Evolutionary conservation across 2,329 filamentous ascomycete genomes (phyloP).

Genomic region (Davidsoniella virescens): DNA sequence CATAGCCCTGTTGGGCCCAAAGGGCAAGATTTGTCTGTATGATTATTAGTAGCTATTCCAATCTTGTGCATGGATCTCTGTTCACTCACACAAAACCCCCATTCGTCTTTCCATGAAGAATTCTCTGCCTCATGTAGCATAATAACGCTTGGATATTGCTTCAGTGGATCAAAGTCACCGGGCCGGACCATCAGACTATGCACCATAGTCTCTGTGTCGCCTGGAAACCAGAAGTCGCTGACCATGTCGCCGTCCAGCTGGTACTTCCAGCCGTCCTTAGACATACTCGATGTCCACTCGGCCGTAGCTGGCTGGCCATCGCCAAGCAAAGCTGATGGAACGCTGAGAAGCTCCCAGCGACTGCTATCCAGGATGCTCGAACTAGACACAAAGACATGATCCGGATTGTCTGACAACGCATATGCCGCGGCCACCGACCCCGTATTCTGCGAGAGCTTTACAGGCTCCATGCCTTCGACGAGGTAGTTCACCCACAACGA

Average conservation of each 20-base stretch:
- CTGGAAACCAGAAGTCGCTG: slow-evolving; percentile 26
- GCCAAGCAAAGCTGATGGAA: slow-evolving; percentile 1
- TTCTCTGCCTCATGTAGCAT: slow-evolving; percentile 27
- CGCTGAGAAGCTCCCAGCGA: background rate
- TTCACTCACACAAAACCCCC: slow-evolving; percentile 27
- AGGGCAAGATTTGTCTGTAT: slow-evolving; percentile 34
- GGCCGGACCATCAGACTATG: slow-evolving; percentile 27
- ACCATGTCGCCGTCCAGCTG: slow-evolving; percentile 23
- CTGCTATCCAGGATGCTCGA: background rate
- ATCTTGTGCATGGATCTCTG: background rate
- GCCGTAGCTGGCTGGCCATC: background rate
- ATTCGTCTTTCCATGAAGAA: slow-evolving; percentile 34
- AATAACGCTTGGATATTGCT: slow-evolving; percentile 24
- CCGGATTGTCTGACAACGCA: background rate
- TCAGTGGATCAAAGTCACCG: slow-evolving; percentile 21
- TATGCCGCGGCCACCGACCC: background rate
- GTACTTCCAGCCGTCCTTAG: slow-evolving; percentile 18
- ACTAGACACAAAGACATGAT: background rate
- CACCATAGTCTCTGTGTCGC: slow-evolving; percentile 21
- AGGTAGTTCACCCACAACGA: background rate
- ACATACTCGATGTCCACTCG: background rate
- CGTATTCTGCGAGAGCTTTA: background rate
- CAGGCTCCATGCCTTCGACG: background rate
- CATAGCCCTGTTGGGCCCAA: slow-evolving; percentile 45
- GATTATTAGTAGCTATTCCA: background rate